phyloP scores from a whole-genome alignment of 2,329 filamentous ascomycete species.

The Ophiocordyceps robertsii region DNA sequence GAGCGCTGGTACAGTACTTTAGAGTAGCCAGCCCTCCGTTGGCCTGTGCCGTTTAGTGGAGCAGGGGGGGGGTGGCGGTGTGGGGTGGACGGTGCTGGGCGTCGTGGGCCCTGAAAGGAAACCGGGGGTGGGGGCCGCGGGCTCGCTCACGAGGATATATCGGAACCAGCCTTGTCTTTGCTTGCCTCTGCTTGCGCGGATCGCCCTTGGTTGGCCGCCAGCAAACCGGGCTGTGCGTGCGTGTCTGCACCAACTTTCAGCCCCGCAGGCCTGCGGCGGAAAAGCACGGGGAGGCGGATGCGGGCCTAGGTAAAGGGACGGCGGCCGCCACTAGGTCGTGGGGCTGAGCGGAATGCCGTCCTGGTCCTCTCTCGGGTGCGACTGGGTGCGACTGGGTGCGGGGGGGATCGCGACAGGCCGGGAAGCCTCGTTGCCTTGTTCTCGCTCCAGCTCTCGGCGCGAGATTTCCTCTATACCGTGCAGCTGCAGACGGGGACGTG shows the following conservation, averaged over 20 bases:
- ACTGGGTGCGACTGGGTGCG: not conserved
- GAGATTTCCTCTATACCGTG: too few species aligned
- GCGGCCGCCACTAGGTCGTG: not conserved
- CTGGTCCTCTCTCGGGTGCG: too few species aligned
- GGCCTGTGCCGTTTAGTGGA: too few species aligned
- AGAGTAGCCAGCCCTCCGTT: not conserved
- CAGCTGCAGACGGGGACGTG: too few species aligned
- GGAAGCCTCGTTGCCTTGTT: not conserved
- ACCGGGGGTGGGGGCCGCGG: not conserved
- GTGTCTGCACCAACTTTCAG: not conserved
- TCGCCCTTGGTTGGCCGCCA: not conserved
- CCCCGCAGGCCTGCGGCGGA: not conserved
- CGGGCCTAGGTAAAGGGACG: not conserved
- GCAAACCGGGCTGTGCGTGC: not conserved
- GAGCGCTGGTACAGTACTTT: not conserved
- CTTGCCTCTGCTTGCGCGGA: not conserved
- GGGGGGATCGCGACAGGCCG: not conserved
- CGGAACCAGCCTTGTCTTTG: not conserved
- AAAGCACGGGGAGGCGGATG: not conserved
- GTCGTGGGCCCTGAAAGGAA: too few species aligned
- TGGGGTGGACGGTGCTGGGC: too few species aligned
- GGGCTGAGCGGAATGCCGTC: not conserved
- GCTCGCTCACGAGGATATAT: conserved; percentile 1
- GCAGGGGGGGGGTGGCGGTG: not conserved
- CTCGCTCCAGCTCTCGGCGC: too few species aligned